These are phyloP conservation scores for Lactifluus subvellereus DNA, from an alignment of 768 basidiomycete genomes.

Conservation along the genomic window DNA sequence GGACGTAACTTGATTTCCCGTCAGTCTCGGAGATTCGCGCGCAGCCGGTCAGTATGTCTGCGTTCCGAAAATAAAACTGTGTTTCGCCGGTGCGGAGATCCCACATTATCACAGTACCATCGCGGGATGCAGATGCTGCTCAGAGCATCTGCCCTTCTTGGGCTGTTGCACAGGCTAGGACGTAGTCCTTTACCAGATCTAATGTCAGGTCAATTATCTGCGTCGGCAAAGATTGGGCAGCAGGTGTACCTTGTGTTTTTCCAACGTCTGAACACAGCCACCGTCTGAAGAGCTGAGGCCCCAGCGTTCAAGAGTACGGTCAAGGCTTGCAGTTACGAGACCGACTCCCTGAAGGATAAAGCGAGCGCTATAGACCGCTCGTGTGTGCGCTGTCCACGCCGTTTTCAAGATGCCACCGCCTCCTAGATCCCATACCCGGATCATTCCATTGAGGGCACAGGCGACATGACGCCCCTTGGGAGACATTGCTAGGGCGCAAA, in stretches of 20 bases:
- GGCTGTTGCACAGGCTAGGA: not conserved
- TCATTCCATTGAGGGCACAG: not conserved
- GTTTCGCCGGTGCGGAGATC: not conserved
- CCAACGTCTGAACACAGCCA: not conserved
- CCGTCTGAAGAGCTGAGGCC: not conserved
- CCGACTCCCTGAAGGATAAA: not conserved
- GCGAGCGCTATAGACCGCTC: not conserved
- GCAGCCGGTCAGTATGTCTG: not conserved
- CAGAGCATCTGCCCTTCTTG: not conserved
- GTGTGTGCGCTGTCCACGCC: not conserved
- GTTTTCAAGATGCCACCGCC: not conserved
- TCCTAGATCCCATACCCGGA: not conserved
- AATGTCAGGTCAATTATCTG: not conserved
- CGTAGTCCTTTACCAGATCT: not conserved
- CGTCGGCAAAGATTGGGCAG: no score
- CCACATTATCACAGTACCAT: not conserved
- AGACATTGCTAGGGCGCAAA: not conserved
- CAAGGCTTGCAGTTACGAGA: not conserved
- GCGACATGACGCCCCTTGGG: not conserved
- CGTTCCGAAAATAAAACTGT: not conserved
- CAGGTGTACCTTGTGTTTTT: no score
- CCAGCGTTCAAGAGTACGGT: not conserved
- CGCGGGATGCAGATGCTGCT: not conserved
- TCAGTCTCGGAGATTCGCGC: not conserved
- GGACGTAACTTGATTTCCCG: not conserved